phyloP scores from a whole-genome alignment of 495 filamentous ascomycete species.

The Aspergillus bridgeri region DNA sequence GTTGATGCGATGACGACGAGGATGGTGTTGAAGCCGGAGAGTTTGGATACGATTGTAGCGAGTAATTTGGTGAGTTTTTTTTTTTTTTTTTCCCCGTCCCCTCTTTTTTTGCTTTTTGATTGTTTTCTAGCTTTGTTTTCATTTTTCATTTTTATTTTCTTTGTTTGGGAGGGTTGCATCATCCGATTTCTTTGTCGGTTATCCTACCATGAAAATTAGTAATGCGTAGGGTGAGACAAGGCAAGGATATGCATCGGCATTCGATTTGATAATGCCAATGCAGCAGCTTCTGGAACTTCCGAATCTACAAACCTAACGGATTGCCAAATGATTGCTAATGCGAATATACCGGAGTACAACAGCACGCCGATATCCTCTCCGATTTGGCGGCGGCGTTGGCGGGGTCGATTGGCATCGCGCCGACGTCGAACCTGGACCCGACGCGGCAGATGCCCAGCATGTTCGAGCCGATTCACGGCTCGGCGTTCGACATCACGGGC shows the following conservation, averaged over 20 bases:
- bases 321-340: background rate
- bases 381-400: constrained; percentile 56
- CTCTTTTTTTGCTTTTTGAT: background rate
- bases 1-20: constrained; percentile 58
- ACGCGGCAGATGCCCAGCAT: constrained; percentile 58
- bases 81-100: background rate
- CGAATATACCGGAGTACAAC: background rate
- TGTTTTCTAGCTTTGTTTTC: no score
- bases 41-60: constrained; percentile 54
- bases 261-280: background rate
- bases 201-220: background rate
- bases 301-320: no score
- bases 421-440: constrained; percentile 63
- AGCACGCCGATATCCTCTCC: constrained; percentile 56
- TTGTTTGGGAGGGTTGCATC: background rate
- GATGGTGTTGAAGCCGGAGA: constrained; percentile 54
- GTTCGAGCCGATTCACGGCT: constrained; percentile 68
- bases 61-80: constrained; percentile 40
- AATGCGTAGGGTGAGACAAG: background rate
- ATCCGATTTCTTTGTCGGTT: background rate
- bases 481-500: constrained; percentile 69
- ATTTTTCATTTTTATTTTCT: no score
- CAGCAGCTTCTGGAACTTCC: no score
- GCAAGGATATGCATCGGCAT: background rate
- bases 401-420: constrained; percentile 56